These are phyloP conservation scores for Lizonia empirigonia DNA, from an alignment of 2,329 filamentous ascomycete genomes.

Conservation along the genomic window DNA sequence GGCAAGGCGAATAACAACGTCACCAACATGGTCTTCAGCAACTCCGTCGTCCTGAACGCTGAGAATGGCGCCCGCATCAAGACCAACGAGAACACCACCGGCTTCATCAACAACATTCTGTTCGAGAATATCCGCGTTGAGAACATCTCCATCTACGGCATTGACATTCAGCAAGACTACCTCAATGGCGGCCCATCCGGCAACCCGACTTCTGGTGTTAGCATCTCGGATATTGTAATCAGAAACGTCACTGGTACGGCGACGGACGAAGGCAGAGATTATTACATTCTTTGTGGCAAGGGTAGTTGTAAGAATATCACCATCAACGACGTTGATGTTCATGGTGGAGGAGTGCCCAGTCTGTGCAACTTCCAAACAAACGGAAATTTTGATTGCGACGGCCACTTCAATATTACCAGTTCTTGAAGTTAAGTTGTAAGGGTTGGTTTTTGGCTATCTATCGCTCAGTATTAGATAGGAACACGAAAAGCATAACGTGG, in stretches of 20 bases:
- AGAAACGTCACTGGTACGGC: constrained; percentile 51
- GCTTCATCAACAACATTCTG: constrained; percentile 55
- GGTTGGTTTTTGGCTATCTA: no score
- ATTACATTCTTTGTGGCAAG: constrained; percentile 62
- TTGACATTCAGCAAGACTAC: constrained; percentile 61
- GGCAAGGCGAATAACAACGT: constrained; percentile 62
- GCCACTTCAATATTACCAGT: constrained; percentile 17
- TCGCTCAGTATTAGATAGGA: no score
- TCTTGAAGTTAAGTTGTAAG: background rate
- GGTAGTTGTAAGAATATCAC: constrained; percentile 61
- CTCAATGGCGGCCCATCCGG: constrained; percentile 54
- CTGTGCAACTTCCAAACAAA: constrained; percentile 36
- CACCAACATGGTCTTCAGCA: constrained; percentile 57
- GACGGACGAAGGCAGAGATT: constrained; percentile 41
- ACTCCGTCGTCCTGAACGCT: constrained; percentile 57
- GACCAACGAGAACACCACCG: constrained; percentile 59
- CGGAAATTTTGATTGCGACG: constrained; percentile 37
- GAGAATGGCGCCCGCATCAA: constrained; percentile 65
- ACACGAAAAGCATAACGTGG: no score
- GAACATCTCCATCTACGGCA: constrained; percentile 56
- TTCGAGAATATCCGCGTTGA: constrained; percentile 56
- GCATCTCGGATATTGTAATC: constrained; percentile 53
- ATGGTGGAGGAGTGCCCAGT: constrained; percentile 46
- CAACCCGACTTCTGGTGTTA: constrained; percentile 54
- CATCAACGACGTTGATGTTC: constrained; percentile 54